Percentiles rank a stretch among this genome's conserved stretches.
Conservation (phyloP, 768 basidiomycete species). For the Trametes cinnabarina region DNA sequence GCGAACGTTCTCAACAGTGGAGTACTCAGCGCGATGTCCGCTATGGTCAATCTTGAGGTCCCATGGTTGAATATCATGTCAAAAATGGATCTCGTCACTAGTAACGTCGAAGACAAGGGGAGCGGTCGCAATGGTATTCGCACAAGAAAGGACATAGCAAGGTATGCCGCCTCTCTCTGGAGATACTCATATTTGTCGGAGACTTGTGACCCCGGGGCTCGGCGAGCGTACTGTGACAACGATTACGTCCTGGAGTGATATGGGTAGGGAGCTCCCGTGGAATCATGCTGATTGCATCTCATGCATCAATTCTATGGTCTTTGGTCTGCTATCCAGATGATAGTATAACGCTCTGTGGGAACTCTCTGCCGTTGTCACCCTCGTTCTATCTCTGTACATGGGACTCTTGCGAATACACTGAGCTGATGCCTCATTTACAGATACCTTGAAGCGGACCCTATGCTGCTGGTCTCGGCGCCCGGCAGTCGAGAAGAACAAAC, state of each 20-base stretch:
- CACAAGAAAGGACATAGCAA: constrained; percentile 75
- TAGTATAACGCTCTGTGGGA: too few relatives aligned
- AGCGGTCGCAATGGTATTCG: constrained; percentile 72
- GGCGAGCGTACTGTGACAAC: too few relatives aligned
- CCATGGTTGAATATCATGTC: constrained; percentile 99
- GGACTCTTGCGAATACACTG: background rate
- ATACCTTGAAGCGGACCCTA: constrained; percentile 94
- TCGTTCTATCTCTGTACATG: too few relatives aligned
- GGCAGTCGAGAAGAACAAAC: constrained; percentile 53
- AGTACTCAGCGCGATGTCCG: constrained; percentile 96
- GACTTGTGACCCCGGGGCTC: too few relatives aligned
- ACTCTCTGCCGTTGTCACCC: too few relatives aligned
- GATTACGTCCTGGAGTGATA: too few relatives aligned
- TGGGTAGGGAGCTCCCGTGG: too few relatives aligned
- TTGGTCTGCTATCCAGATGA: too few relatives aligned
- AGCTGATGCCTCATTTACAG: constrained; percentile 30
- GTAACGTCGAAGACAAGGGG: constrained; percentile 56
- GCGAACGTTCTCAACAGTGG: too few relatives aligned
- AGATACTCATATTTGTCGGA: too few relatives aligned
- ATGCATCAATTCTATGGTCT: too few relatives aligned
- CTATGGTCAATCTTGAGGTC: constrained; percentile 97
- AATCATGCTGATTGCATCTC: too few relatives aligned
- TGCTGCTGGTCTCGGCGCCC: constrained; percentile 67
- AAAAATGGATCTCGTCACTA: constrained; percentile 95
- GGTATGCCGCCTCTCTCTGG: constrained; percentile 55